A percentile compares a stretch with the other conserved stretches of the same genome.
These are phyloP conservation scores for Chamaenerion angustifolium DNA, from an alignment of 345 rosid species.

Conservation along the genomic window DNA sequence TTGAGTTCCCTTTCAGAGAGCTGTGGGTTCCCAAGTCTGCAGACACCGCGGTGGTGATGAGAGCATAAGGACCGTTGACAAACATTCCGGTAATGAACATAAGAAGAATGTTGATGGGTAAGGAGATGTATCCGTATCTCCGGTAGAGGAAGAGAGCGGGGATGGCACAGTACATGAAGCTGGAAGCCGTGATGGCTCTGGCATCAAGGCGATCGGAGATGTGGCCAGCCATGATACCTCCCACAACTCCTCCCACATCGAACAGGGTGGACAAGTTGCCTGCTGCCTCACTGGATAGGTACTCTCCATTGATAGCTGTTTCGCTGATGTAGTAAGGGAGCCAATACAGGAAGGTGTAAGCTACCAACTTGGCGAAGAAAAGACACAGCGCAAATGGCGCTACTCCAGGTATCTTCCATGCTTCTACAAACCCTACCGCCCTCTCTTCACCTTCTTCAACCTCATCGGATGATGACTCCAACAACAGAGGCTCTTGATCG, in stretches of 20 bases:
- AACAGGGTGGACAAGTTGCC: slow-evolving; percentile 82
- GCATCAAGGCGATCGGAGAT: slow-evolving; percentile 72
- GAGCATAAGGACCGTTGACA: slow-evolving; percentile 89
- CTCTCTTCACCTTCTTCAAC: slow-evolving; percentile 22
- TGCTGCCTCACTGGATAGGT: slow-evolving; percentile 56
- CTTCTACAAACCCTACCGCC: slow-evolving; percentile 80
- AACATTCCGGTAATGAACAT: slow-evolving; percentile 81
- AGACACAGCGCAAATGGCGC: slow-evolving; percentile 87
- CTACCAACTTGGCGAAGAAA: slow-evolving; percentile 85
- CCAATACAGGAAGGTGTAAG: slow-evolving; percentile 97
- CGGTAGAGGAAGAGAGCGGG: slow-evolving; percentile 79
- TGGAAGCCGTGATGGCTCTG: slow-evolving; percentile 84
- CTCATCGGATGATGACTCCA: slow-evolving; percentile 17
- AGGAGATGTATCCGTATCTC: slow-evolving; percentile 59
- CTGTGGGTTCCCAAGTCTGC: slow-evolving; percentile 90
- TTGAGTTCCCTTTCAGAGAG: slow-evolving; percentile 66
- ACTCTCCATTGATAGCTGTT: slow-evolving; percentile 83
- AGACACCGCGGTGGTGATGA: slow-evolving; percentile 92
- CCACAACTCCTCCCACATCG: slow-evolving; percentile 86
- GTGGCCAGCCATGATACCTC: slow-evolving; percentile 89
- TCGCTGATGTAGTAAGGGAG: slow-evolving; percentile 92
- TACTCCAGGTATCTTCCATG: slow-evolving; percentile 93
- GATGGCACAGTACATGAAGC: slow-evolving; percentile 81
- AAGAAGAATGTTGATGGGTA: slow-evolving; percentile 41
- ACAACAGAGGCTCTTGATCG: slow-evolving; percentile 35